Evolutionary conservation across 208 protist species (phyloP).

Genomic region (Lotmaria passim): DNA sequence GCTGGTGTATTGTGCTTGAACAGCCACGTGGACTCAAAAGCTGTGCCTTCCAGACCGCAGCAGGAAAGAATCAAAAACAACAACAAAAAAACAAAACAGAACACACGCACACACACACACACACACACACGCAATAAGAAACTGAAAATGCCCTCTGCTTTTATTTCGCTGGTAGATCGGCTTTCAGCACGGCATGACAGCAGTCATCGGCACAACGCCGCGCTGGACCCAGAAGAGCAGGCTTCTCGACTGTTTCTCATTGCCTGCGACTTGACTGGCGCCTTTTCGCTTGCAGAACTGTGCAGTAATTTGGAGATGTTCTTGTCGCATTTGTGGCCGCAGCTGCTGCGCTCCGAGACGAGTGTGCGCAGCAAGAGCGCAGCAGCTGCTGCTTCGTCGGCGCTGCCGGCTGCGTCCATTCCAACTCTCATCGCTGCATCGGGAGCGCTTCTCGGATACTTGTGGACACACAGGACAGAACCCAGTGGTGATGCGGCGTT

Average conservation of each 20-base stretch:
- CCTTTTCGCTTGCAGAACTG: slow-evolving; percentile 14
- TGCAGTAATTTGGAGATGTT: slow-evolving; percentile 20
- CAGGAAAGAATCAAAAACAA: too few species aligned
- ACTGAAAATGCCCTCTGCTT: slow-evolving; percentile 4
- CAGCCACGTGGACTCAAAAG: neutral
- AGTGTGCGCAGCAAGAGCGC: neutral
- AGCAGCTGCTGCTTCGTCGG: neutral
- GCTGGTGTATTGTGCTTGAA: too few species aligned
- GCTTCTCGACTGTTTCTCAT: slow-evolving; percentile 26
- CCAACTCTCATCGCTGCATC: slow-evolving; percentile 29
- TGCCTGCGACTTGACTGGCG: slow-evolving; percentile 26
- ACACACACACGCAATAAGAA: slow-evolving; percentile 1
- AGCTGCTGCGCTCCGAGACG: slow-evolving; percentile 15
- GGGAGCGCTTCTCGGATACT: slow-evolving; percentile 28
- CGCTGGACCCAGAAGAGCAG: slow-evolving; percentile 15
- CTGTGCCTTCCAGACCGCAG: neutral
- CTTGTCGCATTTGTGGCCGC: slow-evolving; percentile 17
- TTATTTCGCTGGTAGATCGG: slow-evolving; percentile 26
- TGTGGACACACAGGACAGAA: neutral
- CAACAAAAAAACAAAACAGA: too few species aligned
- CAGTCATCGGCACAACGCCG: neutral
- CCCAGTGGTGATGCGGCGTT: neutral
- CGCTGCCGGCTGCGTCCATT: neutral
- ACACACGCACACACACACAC: slow-evolving; percentile 21
- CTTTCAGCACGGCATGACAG: slow-evolving; percentile 23